A percentile compares a stretch with the other conserved stretches of the same genome.
phyloP scores from a whole-genome alignment of 805 yeast species.

The Sugiyamaella lignohabitans region DNA sequence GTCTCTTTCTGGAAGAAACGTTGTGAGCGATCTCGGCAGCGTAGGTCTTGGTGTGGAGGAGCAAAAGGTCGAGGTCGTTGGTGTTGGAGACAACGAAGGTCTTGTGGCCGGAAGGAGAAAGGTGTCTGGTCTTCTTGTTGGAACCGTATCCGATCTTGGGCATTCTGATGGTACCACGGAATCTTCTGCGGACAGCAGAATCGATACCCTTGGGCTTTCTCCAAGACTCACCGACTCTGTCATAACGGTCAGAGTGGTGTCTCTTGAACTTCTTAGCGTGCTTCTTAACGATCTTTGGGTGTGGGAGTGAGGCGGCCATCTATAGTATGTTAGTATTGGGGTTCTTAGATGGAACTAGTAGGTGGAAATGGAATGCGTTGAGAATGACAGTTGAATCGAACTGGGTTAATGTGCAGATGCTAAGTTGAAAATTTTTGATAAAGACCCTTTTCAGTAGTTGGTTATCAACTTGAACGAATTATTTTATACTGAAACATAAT shows the following conservation, averaged over 20 bases:
- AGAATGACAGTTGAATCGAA: no score
- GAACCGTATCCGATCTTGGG: constrained; percentile 99
- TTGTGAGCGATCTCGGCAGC: constrained; percentile 99
- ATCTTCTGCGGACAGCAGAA: constrained; percentile 96
- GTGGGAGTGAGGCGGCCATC: constrained; percentile 97
- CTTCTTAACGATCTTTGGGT: constrained; percentile 99
- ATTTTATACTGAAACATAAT: no score
- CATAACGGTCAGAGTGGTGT: constrained; percentile 99
- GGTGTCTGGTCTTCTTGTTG: constrained; percentile 95
- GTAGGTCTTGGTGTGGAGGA: constrained; percentile 95
- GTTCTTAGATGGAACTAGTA: background rate
- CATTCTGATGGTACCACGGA: constrained; percentile 98
- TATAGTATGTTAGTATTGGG: no score
- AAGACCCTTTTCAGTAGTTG: no score
- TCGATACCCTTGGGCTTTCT: constrained; percentile 99
- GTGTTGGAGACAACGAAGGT: constrained; percentile 88
- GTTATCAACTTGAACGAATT: no score
- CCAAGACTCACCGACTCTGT: constrained; percentile 98
- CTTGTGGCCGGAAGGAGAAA: constrained; percentile 98
- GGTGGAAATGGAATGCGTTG: no score
- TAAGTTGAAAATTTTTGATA: no score
- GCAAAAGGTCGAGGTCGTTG: constrained; percentile 88
- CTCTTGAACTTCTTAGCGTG: constrained; percentile 96
- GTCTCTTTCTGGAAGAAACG: constrained; percentile 98
- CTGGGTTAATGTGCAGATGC: no score